These are phyloP conservation scores for Kluyveromyces starmeri DNA, from an alignment of 805 yeast genomes.

Conservation along the genomic window DNA sequence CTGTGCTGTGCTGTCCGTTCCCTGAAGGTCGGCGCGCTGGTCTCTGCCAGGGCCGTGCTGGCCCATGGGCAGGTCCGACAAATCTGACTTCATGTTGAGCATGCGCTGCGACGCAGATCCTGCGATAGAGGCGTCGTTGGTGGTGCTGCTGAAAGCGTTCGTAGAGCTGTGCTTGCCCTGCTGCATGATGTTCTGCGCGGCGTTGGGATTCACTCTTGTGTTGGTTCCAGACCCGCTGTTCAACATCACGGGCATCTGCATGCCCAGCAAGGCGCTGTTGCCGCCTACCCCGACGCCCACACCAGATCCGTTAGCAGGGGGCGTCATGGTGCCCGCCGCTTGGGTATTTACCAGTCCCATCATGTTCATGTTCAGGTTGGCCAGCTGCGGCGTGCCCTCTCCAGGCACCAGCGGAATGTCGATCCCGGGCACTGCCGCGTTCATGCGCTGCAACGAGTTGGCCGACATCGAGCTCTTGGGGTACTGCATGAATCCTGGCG, in stretches of 20 bases:
- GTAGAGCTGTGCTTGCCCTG: background rate
- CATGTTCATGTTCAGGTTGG: background rate
- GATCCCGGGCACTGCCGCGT: background rate
- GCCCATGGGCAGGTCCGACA: slow-evolving; percentile 1
- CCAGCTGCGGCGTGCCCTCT: background rate
- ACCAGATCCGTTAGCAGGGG: background rate
- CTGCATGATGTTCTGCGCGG: background rate
- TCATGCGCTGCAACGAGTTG: slow-evolving; percentile 1
- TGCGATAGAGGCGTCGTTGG: background rate
- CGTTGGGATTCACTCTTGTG: background rate
- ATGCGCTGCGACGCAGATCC: slow-evolving; percentile 3
- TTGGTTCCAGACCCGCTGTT: slow-evolving; percentile 3
- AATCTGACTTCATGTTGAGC: slow-evolving; percentile 4
- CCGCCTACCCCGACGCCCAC: background rate
- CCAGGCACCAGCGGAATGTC: slow-evolving; percentile 1
- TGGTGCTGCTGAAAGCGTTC: background rate
- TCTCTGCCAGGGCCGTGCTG: background rate
- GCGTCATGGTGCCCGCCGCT: background rate
- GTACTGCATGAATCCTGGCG: slow-evolving; percentile 1
- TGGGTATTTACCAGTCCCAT: background rate
- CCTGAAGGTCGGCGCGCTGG: background rate
- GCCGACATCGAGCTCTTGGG: slow-evolving; percentile 1
- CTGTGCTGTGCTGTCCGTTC: background rate
- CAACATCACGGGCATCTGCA: slow-evolving; percentile 6
- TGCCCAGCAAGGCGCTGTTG: background rate